These are phyloP conservation scores for Torulaspora pretoriensis DNA, from an alignment of 1,139 yeast genomes.

Conservation along the genomic window DNA sequence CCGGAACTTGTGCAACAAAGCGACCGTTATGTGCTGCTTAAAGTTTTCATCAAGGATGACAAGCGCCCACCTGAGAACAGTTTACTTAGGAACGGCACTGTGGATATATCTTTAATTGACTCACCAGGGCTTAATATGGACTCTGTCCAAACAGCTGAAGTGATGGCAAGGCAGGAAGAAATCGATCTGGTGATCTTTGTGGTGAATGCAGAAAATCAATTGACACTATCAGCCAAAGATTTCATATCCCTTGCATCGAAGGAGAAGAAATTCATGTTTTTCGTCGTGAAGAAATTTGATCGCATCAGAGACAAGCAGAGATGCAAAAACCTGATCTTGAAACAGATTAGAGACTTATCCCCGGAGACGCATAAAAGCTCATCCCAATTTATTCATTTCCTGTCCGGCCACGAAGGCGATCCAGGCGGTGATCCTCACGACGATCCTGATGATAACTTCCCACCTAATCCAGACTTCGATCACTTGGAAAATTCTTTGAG, in stretches of 20 bases:
- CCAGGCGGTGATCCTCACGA: slow-evolving; percentile 39
- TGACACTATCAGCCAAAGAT: slow-evolving; percentile 90
- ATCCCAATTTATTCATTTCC: slow-evolving; percentile 89
- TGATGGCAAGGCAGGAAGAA: slow-evolving; percentile 94
- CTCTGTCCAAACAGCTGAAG: slow-evolving; percentile 90
- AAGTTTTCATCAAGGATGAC: slow-evolving; percentile 74
- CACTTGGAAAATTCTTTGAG: slow-evolving; percentile 79
- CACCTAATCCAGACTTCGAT: slow-evolving; percentile 63
- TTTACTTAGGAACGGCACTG: slow-evolving; percentile 80
- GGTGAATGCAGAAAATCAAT: slow-evolving; percentile 92
- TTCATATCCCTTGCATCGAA: slow-evolving; percentile 87
- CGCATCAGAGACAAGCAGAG: slow-evolving; percentile 72
- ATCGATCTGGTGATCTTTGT: slow-evolving; percentile 95
- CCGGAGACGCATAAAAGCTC: slow-evolving; percentile 91
- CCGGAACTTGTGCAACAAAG: slow-evolving; percentile 69
- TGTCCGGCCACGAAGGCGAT: slow-evolving; percentile 47
- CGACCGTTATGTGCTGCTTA: slow-evolving; percentile 67
- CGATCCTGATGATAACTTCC: slow-evolving; percentile 29
- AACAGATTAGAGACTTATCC: slow-evolving; percentile 80
- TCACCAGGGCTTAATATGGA: slow-evolving; percentile 97
- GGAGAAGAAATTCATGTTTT: slow-evolving; percentile 87
- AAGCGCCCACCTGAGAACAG: slow-evolving; percentile 65
- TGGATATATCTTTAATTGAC: slow-evolving; percentile 88
- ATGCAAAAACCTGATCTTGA: slow-evolving; percentile 71
- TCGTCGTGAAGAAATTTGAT: slow-evolving; percentile 91